These are phyloP conservation scores for Xylariomycetidae sp. DNA, from an alignment of 2,329 filamentous ascomycete species.

Conservation along the genomic window DNA sequence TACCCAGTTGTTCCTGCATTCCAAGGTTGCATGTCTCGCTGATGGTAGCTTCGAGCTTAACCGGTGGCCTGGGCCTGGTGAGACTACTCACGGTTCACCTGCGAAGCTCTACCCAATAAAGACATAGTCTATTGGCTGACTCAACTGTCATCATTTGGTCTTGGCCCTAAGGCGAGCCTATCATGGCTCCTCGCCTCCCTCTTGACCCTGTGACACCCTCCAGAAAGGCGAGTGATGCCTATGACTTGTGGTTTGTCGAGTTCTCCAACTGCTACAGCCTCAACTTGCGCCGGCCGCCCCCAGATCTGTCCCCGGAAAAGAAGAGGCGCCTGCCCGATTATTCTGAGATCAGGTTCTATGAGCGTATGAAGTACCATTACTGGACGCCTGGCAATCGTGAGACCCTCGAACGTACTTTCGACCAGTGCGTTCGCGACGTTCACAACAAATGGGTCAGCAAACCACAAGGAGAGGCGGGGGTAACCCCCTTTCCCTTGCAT, in stretches of 20 bases:
- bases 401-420: slow-evolving; percentile 14
- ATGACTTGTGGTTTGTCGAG: slow-evolving; percentile 25
- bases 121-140: no score
- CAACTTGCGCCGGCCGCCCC: slow-evolving; percentile 18
- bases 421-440: slow-evolving; percentile 16
- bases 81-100: no score
- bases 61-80: no score
- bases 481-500: slow-evolving; percentile 14
- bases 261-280: slow-evolving; percentile 25
- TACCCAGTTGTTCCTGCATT: no score
- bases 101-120: no score
- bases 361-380: slow-evolving; percentile 18
- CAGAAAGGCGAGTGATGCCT: no score
- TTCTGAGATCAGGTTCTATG: slow-evolving; percentile 19
- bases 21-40: no score
- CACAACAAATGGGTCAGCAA: slow-evolving; percentile 26
- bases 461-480: slow-evolving; percentile 13
- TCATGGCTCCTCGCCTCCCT: no score
- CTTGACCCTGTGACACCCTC: no score
- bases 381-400: slow-evolving; percentile 13
- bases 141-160: no score
- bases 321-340: slow-evolving; percentile 14
- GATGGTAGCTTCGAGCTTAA: no score
- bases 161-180: no score
- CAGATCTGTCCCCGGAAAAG: slow-evolving; percentile 14